Evolutionary conservation across 176 grass and related monocot genomes (phyloP), one percentile per base, ranked within the genome.

Genomic region (Leersia perrieri): DNA sequence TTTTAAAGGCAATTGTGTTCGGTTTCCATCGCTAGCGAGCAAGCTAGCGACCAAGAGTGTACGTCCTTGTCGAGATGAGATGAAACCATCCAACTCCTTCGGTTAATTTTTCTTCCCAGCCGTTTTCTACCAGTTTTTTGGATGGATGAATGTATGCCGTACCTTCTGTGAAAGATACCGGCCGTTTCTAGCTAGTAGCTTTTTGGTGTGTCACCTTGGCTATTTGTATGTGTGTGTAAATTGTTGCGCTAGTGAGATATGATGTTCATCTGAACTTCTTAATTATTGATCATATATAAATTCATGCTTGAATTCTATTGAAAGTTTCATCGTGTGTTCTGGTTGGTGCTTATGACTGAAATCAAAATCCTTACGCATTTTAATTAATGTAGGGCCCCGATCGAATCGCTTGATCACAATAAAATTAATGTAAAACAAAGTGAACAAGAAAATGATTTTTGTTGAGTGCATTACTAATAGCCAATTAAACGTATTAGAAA

Each of bases 61-160:
- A 58, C 44, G 82, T 85, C 87, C 71, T 67, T 85, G 44, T 85
- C 88, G 10, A 85, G 83, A 85, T 81, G 67, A 89, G 72, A 89
- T 77, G 78, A 85, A 76, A 53, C 41, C 77, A 77, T 60, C 58
- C 2, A 60, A 89, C 73, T 60, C 72, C 38, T 66, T 55, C 49
- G 39, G 36, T 61, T 47, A 44, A 34, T 66, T 53, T 39, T 6
- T 78, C 71, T 72, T 67, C 40, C 35, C n/a, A n/a, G n/a, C n/a
- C n/a, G n/a, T 25, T 75, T 77, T 41, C 87, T 41, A 75, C 68
- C 18, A 16, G 66, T 9, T 32, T 81, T 33, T 53, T 53, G 18
- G 18, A 22, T 76, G 66, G 66, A 66, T 77, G 35, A 30, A 67
- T 58, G 62, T 20, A 72, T 47, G 78, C 66, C 58, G 78, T 82